phyloP scores from a whole-genome alignment of 805 yeast genomes.

The Candida chilensis region DNA sequence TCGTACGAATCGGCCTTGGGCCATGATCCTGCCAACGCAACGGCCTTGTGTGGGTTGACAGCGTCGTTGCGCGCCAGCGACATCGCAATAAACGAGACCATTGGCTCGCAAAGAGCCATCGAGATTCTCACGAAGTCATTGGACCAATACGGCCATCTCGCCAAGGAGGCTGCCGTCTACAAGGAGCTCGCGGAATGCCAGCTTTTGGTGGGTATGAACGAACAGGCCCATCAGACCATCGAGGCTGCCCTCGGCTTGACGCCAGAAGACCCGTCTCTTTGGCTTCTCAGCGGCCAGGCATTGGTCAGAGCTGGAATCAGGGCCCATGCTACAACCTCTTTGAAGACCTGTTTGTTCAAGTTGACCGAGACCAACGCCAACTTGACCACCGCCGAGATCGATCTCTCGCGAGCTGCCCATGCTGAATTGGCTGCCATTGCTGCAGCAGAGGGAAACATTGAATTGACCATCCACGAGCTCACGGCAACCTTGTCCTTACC shows the following conservation, averaged over 20 bases:
- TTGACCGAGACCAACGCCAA: conserved; percentile 22
- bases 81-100: conserved; percentile 21
- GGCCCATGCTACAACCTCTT: conserved; percentile 35
- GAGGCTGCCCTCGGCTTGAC: conserved; percentile 28
- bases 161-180: conserved; percentile 29
- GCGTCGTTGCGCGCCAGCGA: conserved; percentile 29
- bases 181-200: conserved; percentile 46
- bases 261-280: conserved; percentile 33
- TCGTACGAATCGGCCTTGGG: conserved; percentile 32
- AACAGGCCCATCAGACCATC: conserved; percentile 42
- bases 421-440: conserved; percentile 50
- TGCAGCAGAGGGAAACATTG: conserved; percentile 39
- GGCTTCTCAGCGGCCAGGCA: conserved; percentile 41
- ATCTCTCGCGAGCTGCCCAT: conserved; percentile 41
- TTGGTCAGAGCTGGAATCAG: conserved; percentile 31
- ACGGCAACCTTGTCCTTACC: conserved; percentile 41
- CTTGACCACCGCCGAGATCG: conserved; percentile 23
- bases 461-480: conserved; percentile 39
- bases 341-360: conserved; percentile 32
- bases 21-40: conserved; percentile 26
- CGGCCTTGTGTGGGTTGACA: conserved; percentile 34
- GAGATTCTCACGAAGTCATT: conserved; percentile 28
- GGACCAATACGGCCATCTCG: conserved; percentile 23
- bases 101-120: conserved; percentile 28
- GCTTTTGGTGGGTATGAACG: conserved; percentile 31